Evolutionary conservation across 176 grass and related monocot genomes (phyloP), one percentile per base, ranked within the genome.

Genomic region (Phoenix dactylifera): DNA sequence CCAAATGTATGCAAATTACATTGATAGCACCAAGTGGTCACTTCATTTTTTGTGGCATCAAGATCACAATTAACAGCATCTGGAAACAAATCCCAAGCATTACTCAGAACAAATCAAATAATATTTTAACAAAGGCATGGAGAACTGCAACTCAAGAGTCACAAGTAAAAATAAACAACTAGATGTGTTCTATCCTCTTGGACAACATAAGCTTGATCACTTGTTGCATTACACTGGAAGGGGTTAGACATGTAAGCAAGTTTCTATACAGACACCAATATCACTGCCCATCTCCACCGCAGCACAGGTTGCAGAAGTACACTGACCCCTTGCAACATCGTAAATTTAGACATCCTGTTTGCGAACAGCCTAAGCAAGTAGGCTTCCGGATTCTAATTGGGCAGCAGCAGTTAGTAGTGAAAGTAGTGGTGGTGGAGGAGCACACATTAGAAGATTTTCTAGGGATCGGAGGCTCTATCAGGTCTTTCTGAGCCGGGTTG

Each of bases 381-480:
- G 85, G 88, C 35, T 93, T 98, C 61, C 67, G 69, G 50, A 83
- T 72, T 73, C 82, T 69, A 39, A 93, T 86, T 14, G 74, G 77
- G 53, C 84, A 92, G 74, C 88, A 98, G 19, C 94, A 93, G 57
- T 89, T 93, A 28, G 79, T 7, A 5, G 85, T 86, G 75, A 98
- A 98, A 66, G 88, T 89, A 16, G 94, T 93, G 0, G 77, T 91
- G 0, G 80, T 88, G 7, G 70, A 44, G 7, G 1, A 1, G 35
- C 35, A 12, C 10, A 0, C 9, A 1, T 44, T 44, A 44, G 7
- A 44, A 44, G 10, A 1, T 44, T 44, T 44, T 44, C 35, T 44
- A 44, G 35, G 35, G 35, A 44, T 10, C 14, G 35, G 35, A 44
- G 35, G 10, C 35, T 44, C 35, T 44, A 9, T 3, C 35, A 1